Evolutionary conservation across 139 green algal genomes (phyloP).

Genomic region (Coccomyxa sp.): DNA sequence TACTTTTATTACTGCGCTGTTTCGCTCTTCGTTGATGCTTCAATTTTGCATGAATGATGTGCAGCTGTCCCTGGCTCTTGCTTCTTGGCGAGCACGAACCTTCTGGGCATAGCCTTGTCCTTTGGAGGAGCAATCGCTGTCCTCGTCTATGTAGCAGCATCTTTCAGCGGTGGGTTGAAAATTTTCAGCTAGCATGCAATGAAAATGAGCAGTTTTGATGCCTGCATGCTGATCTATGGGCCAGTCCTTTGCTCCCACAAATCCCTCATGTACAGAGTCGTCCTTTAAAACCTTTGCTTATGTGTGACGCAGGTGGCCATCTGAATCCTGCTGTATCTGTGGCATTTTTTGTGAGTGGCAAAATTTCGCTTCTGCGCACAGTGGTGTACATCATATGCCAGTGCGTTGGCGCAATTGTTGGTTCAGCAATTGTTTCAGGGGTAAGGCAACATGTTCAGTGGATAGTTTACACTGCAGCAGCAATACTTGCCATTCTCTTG

Average conservation of each 20-base stretch:
- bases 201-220: neutral
- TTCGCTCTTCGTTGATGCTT: too few relatives aligned
- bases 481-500: too few relatives aligned
- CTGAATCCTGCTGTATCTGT: neutral
- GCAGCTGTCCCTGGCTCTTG: neutral
- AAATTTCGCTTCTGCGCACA: neutral
- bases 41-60: neutral
- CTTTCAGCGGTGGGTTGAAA: neutral
- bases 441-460: neutral
- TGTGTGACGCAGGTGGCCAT: neutral
- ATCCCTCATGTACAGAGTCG: neutral
- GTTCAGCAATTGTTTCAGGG: neutral
- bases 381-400: neutral
- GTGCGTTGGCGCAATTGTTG: neutral
- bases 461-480: too few relatives aligned
- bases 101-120: neutral
- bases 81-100: neutral
- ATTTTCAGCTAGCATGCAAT: neutral
- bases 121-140: neutral
- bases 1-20: too few relatives aligned
- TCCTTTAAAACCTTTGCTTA: neutral
- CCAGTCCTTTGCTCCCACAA: too few relatives aligned
- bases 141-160: neutral
- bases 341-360: neutral
- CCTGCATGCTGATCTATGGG: neutral